These are phyloP conservation scores for Solanum virginianum DNA, from an alignment of 257 asterid species.

Conservation along the genomic window DNA sequence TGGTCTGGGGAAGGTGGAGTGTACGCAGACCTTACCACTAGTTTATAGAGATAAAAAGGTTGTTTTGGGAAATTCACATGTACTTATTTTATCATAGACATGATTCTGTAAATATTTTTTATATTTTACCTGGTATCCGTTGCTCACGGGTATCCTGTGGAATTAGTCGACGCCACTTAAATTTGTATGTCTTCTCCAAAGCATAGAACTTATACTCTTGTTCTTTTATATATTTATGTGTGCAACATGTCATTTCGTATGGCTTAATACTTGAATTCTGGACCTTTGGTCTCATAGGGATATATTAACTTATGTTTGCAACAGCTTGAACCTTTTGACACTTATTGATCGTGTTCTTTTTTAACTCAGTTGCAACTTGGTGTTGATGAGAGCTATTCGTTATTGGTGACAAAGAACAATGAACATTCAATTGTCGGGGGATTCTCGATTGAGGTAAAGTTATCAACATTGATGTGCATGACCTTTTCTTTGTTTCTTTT, in stretches of 20 bases:
- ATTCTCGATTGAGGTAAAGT: conserved; percentile 58
- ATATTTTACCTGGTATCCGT: neutral
- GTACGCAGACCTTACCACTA: no score
- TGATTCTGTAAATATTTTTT: neutral
- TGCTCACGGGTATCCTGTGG: no score
- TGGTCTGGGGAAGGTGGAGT: no score
- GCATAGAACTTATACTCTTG: neutral
- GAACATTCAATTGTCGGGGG: conserved; percentile 51
- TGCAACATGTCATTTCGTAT: neutral
- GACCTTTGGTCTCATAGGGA: neutral
- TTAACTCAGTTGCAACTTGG: conserved; percentile 66
- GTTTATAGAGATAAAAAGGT: no score
- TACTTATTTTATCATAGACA: neutral
- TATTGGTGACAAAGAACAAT: conserved; percentile 44
- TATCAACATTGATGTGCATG: neutral
- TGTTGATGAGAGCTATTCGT: conserved; percentile 81
- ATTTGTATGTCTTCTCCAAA: no score
- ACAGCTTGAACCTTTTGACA: neutral
- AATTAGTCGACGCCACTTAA: no score
- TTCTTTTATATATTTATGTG: neutral
- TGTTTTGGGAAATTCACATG: neutral
- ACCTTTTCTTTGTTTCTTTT: neutral
- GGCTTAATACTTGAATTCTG: neutral
- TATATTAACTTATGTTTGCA: neutral
- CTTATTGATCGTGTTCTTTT: neutral